Percentiles rank a stretch among this genome's conserved stretches.
Conservation (phyloP, 495 filamentous ascomycete species). For the Hapsidospora chrysogenum region DNA sequence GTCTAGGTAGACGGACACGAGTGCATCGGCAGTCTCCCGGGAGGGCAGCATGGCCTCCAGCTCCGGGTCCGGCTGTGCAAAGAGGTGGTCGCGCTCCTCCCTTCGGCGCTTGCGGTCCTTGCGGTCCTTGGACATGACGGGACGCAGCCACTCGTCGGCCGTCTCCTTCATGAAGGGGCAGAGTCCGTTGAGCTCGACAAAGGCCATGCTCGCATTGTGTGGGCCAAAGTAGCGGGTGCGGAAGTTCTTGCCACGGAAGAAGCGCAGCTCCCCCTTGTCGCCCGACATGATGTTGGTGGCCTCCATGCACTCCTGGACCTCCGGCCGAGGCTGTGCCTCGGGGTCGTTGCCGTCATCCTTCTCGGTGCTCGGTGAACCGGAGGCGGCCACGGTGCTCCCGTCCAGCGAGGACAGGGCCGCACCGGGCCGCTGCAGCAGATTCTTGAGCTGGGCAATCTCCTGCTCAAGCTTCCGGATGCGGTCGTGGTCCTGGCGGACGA, state of each 20-base stretch:
- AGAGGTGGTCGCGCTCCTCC: conserved; percentile 16
- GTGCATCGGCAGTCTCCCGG: conserved; percentile 16
- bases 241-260: conserved; percentile 22
- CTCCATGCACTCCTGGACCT: conserved; percentile 7
- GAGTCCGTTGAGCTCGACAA: conserved; percentile 25
- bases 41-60: conserved; percentile 23
- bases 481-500: conserved; percentile 20
- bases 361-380: conserved; percentile 11
- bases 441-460: conserved; percentile 29
- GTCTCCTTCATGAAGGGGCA: conserved; percentile 29
- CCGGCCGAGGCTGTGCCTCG: conserved; percentile 6
- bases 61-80: conserved; percentile 11
- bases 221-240: conserved; percentile 32
- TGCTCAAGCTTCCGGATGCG: conserved; percentile 31
- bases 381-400: conserved; percentile 14
- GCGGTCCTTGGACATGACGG: conserved; percentile 14
- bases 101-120: conserved; percentile 18
- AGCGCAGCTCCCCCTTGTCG: conserved; percentile 18
- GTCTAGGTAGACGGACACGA: conserved; percentile 24
- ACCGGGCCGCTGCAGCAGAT: conserved; percentile 17
- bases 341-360: conserved; percentile 13
- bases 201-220: conserved; percentile 26
- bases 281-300: conserved; percentile 17
- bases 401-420: conserved; percentile 10
- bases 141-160: conserved; percentile 22